These are phyloP conservation scores for Lactifluus piperatus DNA, from an alignment of 768 basidiomycete genomes.

Conservation along the genomic window DNA sequence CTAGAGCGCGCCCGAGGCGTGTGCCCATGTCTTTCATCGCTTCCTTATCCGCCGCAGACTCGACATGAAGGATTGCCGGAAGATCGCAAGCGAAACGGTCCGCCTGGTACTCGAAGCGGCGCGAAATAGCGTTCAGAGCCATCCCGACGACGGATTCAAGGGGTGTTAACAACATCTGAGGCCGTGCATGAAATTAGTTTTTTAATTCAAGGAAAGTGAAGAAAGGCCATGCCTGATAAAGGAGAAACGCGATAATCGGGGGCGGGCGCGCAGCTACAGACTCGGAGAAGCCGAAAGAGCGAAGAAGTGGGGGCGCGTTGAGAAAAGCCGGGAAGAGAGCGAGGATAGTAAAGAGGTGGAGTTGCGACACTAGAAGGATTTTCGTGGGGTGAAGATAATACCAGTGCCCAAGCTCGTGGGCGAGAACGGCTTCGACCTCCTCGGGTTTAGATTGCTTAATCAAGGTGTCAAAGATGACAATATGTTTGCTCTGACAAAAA, in stretches of 20 bases:
- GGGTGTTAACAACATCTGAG: constrained; percentile 71
- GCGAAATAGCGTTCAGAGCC: constrained; percentile 71
- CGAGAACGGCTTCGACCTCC: constrained; percentile 95
- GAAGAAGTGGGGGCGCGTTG: constrained; percentile 66
- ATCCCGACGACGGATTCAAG: constrained; percentile 66
- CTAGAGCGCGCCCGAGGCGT: constrained; percentile 71
- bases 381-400: constrained; percentile 86
- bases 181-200: neutral
- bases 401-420: constrained; percentile 98
- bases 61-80: constrained; percentile 24
- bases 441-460: constrained; percentile 86
- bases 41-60: constrained; percentile 35
- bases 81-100: constrained; percentile 81
- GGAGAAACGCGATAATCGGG: constrained; percentile 76
- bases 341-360: constrained; percentile 83
- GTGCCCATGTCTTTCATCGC: constrained; percentile 82
- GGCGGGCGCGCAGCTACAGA: constrained; percentile 57
- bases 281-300: constrained; percentile 73
- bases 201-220: neutral
- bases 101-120: constrained; percentile 89
- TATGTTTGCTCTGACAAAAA: constrained; percentile 69
- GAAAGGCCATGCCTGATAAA: constrained; percentile 58
- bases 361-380: constrained; percentile 74
- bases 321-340: constrained; percentile 87
- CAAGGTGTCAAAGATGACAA: constrained; percentile 95